These are phyloP conservation scores for Fusarium oxysporum DNA, from an alignment of 2,329 filamentous ascomycete species.

Conservation along the genomic window DNA sequence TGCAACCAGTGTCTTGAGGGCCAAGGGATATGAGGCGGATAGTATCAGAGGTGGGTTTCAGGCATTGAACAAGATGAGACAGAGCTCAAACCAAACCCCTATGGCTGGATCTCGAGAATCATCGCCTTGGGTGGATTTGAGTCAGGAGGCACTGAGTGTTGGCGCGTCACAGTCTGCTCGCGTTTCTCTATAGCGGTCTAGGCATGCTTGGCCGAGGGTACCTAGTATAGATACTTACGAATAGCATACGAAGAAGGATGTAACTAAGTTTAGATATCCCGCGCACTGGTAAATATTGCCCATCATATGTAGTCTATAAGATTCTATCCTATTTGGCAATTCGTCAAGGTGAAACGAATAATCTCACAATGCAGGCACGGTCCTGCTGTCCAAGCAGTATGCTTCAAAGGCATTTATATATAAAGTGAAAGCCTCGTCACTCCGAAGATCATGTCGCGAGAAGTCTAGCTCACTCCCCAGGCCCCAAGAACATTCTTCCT, in stretches of 20 bases:
- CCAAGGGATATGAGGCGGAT: conserved; percentile 60
- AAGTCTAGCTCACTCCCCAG: conserved; percentile 35
- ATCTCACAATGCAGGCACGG: too few relatives aligned
- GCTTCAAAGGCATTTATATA: too few relatives aligned
- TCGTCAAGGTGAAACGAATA: too few relatives aligned
- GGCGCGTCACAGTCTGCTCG: conserved; percentile 6
- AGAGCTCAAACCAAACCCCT: conserved; percentile 1
- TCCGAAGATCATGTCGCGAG: accelerated
- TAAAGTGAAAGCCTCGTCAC: neutral
- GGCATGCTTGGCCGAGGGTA: neutral
- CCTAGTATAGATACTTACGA: neutral
- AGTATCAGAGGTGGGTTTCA: conserved; percentile 62
- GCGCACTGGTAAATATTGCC: accelerated
- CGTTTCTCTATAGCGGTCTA: neutral
- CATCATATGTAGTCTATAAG: too few relatives aligned
- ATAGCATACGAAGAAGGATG: neutral
- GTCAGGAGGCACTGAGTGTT: conserved; percentile 3
- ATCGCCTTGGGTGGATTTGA: conserved; percentile 23
- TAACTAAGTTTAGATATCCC: neutral
- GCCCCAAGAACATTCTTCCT: conserved; percentile 38
- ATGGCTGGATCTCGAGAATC: neutral
- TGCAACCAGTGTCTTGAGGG: conserved; percentile 64
- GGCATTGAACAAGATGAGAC: conserved; percentile 48
- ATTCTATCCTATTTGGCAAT: too few relatives aligned
- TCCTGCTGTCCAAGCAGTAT: accelerated